Conservation (phyloP, 805 yeast genomes). For the Metahyphopichia silvanorum region DNA sequence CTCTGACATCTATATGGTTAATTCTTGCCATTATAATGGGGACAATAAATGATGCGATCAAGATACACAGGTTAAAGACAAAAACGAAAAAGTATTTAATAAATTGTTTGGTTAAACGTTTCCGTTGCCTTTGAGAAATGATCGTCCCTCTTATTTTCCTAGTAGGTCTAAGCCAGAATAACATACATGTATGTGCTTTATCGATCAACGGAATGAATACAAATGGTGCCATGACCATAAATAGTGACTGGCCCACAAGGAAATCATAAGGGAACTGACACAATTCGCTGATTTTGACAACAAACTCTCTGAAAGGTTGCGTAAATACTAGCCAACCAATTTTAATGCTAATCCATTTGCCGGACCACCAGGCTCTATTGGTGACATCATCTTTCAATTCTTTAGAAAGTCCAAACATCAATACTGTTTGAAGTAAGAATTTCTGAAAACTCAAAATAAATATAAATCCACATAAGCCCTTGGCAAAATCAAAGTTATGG, state of each 20-base stretch:
- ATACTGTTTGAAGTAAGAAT: conserved; percentile 22
- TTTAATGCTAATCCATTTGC: conserved; percentile 42
- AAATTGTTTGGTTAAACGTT: conserved; percentile 23
- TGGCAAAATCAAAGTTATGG: conserved; percentile 40
- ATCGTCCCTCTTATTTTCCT: conserved; percentile 35
- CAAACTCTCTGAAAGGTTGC: conserved; percentile 45
- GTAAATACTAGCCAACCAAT: conserved; percentile 34
- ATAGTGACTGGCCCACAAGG: conserved; percentile 39
- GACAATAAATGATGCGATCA: conserved; percentile 39
- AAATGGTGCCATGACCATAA: conserved; percentile 37
- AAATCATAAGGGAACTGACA: conserved; percentile 48
- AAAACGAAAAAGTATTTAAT: conserved; percentile 47
- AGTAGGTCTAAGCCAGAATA: conserved; percentile 48
- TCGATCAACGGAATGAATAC: conserved; percentile 46
- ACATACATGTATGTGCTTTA: conserved; percentile 45
- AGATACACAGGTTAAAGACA: conserved; percentile 34
- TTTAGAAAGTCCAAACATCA: conserved; percentile 23
- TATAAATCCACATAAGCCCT: conserved; percentile 38
- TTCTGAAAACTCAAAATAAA: conserved; percentile 37
- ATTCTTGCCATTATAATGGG: conserved; percentile 40
- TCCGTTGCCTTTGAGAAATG: conserved; percentile 34
- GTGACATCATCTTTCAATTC: conserved; percentile 40
- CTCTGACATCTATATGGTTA: background rate
- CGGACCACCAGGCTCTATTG: conserved; percentile 55
- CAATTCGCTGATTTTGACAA: conserved; percentile 45